Base-by-base conservation (phyloP, 164 flowering plant species). In the Litsea cubeba region DNA sequence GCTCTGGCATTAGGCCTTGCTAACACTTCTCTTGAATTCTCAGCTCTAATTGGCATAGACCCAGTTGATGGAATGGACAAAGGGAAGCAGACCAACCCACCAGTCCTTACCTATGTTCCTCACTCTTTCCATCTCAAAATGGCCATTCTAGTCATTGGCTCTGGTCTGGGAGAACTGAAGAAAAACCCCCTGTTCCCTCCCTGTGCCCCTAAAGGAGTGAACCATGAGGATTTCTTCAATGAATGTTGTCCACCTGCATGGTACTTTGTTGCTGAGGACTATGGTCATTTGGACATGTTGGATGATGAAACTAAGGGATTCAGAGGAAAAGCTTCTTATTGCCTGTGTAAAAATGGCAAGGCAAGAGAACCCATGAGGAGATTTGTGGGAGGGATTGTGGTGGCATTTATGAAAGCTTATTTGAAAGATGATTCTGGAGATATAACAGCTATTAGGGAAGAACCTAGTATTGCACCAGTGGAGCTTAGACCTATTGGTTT, bases 31-130 rank as follows among this genome's bases (percentile, higher is more conserved):
- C 24, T 85, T 0, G 86, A 84, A 71, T 84, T 88, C 28, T 88
- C 94, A 26, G 97, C 90, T 69, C 64, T 91, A 24, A 86, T 95
- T 24, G 98, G 97, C n/a, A 74, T 95, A 14, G 97, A 95, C 82
- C 98, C 97, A 15, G 97, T 92, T n/a, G 98, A 95, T 68, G 98
- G 97, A 71, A 87, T 81, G 88, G 88, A 71, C 82, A 82, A 78
- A 74, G 95, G 88, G 12, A 86, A 83, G 35, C 98, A 92, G 82
- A 95, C 97, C 28, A 86, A 83, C 2, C 98, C 97, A 0, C 87
- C 85, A 2, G 91, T 95, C 1, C 88, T 95, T 26, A 90, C 94
- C 20, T 90, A 90, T 50, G 75, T 77, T 3, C 97, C 95, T n/a
- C 85, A 72, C 12, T 91, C 97, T 1, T 88, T 95, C 25, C 71